Evolutionary conservation across 2,329 filamentous ascomycete species (phyloP).

Genomic region (Curvularia hawaiiensis): DNA sequence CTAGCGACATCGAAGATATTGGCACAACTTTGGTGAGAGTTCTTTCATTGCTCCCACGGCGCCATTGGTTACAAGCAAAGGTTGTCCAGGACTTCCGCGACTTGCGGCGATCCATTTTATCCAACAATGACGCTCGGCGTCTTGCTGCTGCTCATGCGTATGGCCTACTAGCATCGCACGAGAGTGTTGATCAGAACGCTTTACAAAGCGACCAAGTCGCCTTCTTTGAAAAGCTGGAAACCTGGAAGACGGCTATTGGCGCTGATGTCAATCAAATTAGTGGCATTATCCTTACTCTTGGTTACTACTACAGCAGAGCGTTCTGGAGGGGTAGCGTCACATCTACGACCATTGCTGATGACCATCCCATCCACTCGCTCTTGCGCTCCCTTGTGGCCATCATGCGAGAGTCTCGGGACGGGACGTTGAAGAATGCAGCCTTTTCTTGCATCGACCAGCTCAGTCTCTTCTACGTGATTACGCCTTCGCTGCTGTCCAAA

Average conservation of each 20-base stretch:
- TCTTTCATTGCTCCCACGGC: conserved; percentile 60
- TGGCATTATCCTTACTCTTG: conserved; percentile 64
- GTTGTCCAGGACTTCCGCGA: conserved; percentile 48
- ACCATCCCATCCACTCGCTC: conserved; percentile 49
- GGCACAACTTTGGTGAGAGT: conserved; percentile 60
- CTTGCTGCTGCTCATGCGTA: conserved; percentile 70
- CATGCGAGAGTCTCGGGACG: conserved; percentile 60
- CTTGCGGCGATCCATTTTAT: conserved; percentile 66
- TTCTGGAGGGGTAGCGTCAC: conserved; percentile 54
- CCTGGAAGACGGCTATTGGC: conserved; percentile 66
- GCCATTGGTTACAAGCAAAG: conserved; percentile 40
- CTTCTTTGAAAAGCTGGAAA: conserved; percentile 54
- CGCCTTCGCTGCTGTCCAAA: conserved; percentile 45
- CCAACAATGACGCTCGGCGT: conserved; percentile 73
- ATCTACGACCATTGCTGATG: conserved; percentile 31
- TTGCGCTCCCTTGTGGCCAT: conserved; percentile 57
- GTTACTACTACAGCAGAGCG: conserved; percentile 62
- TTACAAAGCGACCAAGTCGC: conserved; percentile 52
- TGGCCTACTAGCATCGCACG: conserved; percentile 77
- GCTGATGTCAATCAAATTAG: conserved; percentile 63
- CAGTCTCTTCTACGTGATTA: conserved; percentile 63
- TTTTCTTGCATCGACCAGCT: conserved; percentile 66
- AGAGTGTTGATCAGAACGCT: conserved; percentile 46
- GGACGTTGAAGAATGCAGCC: conserved; percentile 61
- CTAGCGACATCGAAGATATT: conserved; percentile 52